Evolutionary conservation across 371 early-diverging fungal species (phyloP).

Genomic region (Batkoa obscura): DNA sequence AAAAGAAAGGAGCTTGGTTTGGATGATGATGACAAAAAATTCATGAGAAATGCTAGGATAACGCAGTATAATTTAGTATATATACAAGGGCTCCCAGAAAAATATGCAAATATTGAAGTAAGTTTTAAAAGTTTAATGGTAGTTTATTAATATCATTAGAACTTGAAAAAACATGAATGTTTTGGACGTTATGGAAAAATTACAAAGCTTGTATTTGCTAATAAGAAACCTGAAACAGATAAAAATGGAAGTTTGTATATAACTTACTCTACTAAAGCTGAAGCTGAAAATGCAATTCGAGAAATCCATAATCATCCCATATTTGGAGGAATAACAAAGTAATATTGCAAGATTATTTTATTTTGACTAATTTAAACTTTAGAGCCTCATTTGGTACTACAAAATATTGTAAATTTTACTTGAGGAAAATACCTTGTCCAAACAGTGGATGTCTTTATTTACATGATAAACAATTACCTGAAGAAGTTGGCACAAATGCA

Average conservation of each 20-base stretch:
- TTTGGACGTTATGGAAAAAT: neutral
- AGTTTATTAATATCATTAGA: neutral
- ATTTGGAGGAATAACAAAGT: neutral
- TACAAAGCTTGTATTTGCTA: neutral
- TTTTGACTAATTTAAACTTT: neutral
- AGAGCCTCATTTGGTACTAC: neutral
- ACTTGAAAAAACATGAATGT: neutral
- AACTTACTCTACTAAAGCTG: neutral
- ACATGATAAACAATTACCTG: too few relatives aligned
- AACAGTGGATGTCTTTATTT: too few relatives aligned
- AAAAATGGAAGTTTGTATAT: neutral
- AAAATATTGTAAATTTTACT: neutral
- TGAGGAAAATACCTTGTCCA: too few relatives aligned
- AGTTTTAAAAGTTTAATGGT: neutral
- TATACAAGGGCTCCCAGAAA: neutral
- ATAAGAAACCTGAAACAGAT: neutral
- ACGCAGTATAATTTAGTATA: neutral
- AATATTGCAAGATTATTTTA: neutral
- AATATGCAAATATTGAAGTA: neutral
- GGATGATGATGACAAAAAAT: neutral
- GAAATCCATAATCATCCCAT: neutral
- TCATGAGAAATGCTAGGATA: neutral
- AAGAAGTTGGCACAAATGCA: too few relatives aligned
- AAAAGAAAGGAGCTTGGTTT: neutral
- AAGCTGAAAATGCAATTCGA: neutral